Base-by-base conservation (phyloP, 2,329 filamentous ascomycete genomes). In the Fusarium tricinctum region DNA sequence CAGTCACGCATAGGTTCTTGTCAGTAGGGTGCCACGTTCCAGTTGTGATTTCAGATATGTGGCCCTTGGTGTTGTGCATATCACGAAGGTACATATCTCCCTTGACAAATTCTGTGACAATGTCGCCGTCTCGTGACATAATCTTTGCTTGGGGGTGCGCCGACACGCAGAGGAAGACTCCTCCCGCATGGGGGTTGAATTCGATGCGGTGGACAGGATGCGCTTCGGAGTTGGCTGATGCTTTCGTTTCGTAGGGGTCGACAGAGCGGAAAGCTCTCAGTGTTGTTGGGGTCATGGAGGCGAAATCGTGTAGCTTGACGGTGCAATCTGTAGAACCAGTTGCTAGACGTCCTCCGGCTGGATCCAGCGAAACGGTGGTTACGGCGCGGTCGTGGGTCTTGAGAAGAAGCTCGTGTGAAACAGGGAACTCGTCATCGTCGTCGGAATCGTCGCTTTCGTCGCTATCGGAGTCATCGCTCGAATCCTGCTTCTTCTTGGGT, bases 31-130 rank as follows among this genome's bases (percentile, higher is more conserved):
- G 93, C 96, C 96, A 99, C 39, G 91, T 91, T 22, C 93, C 95
- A 22, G 91, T 92, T 5, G 93, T 94, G 40, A 97, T 88, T 79
- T 97, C 96, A 6, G 94, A 94, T 52, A 97, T 90, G 79, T 99
- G 96, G 2, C 96, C 96, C 78, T 97, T 98, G 6, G 96, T 99
- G 77, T 98, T 94, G 80, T 97, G 89, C 91, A 98, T 97, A 78
- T 99, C 96, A 55, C 95, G 88, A 70, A 99, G 82, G 75, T 99
- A 99, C 94, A 98, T 98, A 77, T 99, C 96, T 45, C 96, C 96
- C 81, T 99, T 99, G 71, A 94, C 91, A 70, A 97, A 98, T 75
- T 97, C 94, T 2, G 91, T 91, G 48, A 97, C 74, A 9, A 92
- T 85, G 44, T 97, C 93, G 39, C 96, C 96, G 81, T 99, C 95